Evolutionary conservation across 306 rosid species (phyloP), one percentile per base, ranked within the genome.

Genomic region (Vigna nakashimae): DNA sequence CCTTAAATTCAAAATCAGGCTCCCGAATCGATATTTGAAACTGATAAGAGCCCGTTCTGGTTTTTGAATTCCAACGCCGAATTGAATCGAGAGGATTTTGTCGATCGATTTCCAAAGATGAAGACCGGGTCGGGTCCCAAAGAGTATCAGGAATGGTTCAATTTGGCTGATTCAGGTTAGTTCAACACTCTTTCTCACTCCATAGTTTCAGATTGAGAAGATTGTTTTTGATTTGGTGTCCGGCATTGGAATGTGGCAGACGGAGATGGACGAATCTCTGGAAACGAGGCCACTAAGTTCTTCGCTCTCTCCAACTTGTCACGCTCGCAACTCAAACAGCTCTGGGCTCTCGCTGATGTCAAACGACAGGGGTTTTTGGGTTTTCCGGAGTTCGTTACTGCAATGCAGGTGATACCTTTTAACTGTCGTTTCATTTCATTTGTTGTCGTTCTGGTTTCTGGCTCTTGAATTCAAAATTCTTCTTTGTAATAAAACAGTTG

Each of bases 131-230:
- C 83, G 42, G 84, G 83, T 82, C 74, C 94, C 0, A 89, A 90
- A 75, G 96, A 94, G 71, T 94, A 87, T 75, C 89, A 88, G 72
- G 88, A 92, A 48, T 94, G 98, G 98, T 94, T 92, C 90, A 73
- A 78, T 79, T 48, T 85, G 9, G 97, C 94, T 17, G 97, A 94
- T 87, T 92, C 97, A 86, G 97, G 97, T 93, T 59, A 42, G 9
- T 45, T 16, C 45, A 16, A 15, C 17, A 60, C 2, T 12, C 26
- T 64, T 12, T 0, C 13, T 32, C 16, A 28, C 24, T 5, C 52
- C 43, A 30, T 51, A 40, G 12, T 7, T 26, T 65, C 7, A 15
- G 59, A 43, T 63, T 40, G 10, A 28, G 51, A 42, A 32, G 53
- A 63, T 48, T 74, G 8, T 30, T 15, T 75, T 66, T 32, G 5